Evolutionary conservation across 352 stramenopile genomes (phyloP), one percentile per base, ranked within the genome.

Genomic region (Pythium chondricola): DNA sequence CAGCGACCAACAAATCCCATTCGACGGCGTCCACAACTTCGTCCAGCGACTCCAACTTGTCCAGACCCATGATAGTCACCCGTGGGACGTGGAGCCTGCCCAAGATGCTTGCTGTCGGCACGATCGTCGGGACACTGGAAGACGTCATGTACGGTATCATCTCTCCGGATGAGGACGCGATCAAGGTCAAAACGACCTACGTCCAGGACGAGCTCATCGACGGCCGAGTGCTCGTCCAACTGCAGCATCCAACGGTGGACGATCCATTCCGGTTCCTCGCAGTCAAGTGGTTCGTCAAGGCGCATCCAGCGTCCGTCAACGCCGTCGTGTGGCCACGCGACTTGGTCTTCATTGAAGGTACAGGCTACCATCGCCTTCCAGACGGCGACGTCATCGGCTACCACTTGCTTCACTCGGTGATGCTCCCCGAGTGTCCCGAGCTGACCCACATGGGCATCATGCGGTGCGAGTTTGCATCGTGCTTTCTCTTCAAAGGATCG

Each of bases 101-200:
- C 35, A 71, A 67, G 54, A 46, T 87, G 39, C 52, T 82, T 11
- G 53, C 74, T 14, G 63, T 74, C n/a, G 76, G 71, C 30, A 61
- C 64, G 42, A 67, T 85, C 40, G 30, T 51, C 38, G 71, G 71
- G 2, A 71, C 61, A 25, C 59, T 83, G 6, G 69, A 79, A 48
- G 72, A 87, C 54, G 67, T 74, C 33, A 75, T 84, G 55, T 84
- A 80, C 45, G 72, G 72, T 10, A 68, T 56, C 7, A 54, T 75
- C 37, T 63, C 69, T 31, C 45, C 48, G 52, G 11, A 70, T 33
- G 29, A 42, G 51, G n/a, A 47, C 42, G n/a, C 56, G 1, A 52
- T 79, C 40, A 69, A 72, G 38, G 65, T 74, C 30, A 71, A 71
- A 24, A 51, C 55, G 11, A 27, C 43, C 9, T 33, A 48, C 26